These are phyloP conservation scores for Dryadomyces sulphureus DNA, from an alignment of 2,329 filamentous ascomycete species.

Conservation along the genomic window DNA sequence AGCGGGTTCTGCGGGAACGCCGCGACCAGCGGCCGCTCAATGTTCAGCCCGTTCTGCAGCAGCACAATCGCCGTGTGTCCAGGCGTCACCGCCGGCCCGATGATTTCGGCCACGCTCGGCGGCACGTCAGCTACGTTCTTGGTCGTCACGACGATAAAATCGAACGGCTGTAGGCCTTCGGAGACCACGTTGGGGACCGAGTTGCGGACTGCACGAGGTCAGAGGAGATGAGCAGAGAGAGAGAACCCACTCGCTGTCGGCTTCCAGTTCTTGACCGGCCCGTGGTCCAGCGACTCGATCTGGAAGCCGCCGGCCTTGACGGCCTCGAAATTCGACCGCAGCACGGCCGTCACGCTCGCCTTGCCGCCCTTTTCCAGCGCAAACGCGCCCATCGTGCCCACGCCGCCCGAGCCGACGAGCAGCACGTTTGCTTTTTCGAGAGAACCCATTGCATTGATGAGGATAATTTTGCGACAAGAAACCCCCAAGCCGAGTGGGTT, in stretches of 20 bases:
- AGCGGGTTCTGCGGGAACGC: slow-evolving; percentile 5
- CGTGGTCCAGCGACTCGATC: slow-evolving; percentile 6
- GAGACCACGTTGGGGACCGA: slow-evolving; percentile 2
- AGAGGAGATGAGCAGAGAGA: not conserved
- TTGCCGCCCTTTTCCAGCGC: slow-evolving; percentile 7
- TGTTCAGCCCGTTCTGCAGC: slow-evolving; percentile 10
- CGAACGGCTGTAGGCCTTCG: slow-evolving; percentile 3
- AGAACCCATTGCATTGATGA: not conserved
- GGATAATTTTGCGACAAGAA: not conserved
- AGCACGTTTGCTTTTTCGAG: slow-evolving; percentile 4
- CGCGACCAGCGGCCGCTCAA: slow-evolving; percentile 5
- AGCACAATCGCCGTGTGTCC: slow-evolving; percentile 6
- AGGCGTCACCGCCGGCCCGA: slow-evolving; percentile 7
- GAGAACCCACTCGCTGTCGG: not conserved
- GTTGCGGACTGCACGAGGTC: slow-evolving; percentile 1
- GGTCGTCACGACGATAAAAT: slow-evolving; percentile 8
- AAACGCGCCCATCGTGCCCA: slow-evolving; percentile 7
- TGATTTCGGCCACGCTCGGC: slow-evolving; percentile 6
- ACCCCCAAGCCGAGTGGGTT: not conserved
- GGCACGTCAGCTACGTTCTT: slow-evolving; percentile 8
- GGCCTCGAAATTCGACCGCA: slow-evolving; percentile 8
- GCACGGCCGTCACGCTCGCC: slow-evolving; percentile 7
- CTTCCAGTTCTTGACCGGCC: slow-evolving; percentile 1
- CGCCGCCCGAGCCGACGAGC: slow-evolving; percentile 7
- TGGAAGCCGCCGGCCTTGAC: slow-evolving; percentile 4